phyloP scores from a whole-genome alignment of 805 yeast species.

The Saccharomycopsis oosterbeekiorum region DNA sequence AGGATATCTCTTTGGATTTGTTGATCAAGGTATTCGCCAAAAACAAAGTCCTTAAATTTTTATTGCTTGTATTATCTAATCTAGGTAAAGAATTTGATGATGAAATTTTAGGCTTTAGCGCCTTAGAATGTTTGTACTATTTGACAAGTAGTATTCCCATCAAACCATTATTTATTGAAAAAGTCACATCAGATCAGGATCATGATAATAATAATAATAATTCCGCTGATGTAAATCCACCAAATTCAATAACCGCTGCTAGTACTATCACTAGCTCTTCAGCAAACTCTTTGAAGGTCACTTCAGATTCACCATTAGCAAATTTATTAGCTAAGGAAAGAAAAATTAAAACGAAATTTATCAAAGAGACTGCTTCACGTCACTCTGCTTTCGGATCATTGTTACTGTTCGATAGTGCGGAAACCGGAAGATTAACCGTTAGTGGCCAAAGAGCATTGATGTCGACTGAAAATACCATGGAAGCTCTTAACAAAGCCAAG shows the following conservation, averaged over 20 bases:
- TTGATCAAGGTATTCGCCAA: constrained; percentile 49
- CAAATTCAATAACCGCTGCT: background rate
- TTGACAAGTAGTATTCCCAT: constrained; percentile 48
- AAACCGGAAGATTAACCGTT: constrained; percentile 49
- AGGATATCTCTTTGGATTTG: constrained; percentile 57
- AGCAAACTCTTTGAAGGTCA: background rate
- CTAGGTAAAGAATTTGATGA: constrained; percentile 56
- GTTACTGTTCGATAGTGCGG: constrained; percentile 57
- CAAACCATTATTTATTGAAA: constrained; percentile 20
- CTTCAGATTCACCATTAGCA: constrained; percentile 34
- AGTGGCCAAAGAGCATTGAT: constrained; percentile 63
- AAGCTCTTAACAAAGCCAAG: constrained; percentile 57
- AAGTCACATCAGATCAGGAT: background rate
- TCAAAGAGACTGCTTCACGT: constrained; percentile 50
- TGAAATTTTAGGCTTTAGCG: constrained; percentile 46
- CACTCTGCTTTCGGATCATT: constrained; percentile 91
- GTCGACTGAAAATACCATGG: constrained; percentile 43
- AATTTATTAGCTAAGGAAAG: constrained; percentile 54
- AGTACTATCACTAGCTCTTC: background rate
- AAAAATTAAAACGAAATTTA: constrained; percentile 37
- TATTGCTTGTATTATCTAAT: constrained; percentile 62
- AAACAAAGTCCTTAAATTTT: constrained; percentile 63
- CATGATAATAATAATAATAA: background rate
- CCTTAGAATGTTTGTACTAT: constrained; percentile 62
- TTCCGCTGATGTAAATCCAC: background rate